phyloP scores from a whole-genome alignment of 2,329 filamentous ascomycete species.

The Ophiostoma populinum region DNA sequence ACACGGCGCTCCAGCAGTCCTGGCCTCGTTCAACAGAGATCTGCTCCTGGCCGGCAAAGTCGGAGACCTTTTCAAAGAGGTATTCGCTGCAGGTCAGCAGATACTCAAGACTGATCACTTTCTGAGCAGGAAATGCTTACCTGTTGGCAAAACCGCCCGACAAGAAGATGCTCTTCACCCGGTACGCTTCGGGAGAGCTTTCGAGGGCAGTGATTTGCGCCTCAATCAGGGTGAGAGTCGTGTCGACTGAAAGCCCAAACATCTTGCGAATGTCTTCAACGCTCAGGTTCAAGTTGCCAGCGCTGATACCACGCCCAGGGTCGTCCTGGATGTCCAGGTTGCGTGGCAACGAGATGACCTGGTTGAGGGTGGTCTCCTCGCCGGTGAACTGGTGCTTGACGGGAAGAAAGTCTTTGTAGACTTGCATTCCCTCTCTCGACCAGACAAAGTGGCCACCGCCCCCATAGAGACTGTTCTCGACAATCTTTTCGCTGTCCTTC shows the following conservation, averaged over 20 bases:
- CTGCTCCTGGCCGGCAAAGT: slow-evolving; percentile 8
- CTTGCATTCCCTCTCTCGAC: slow-evolving; percentile 12
- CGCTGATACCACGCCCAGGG: slow-evolving; percentile 9
- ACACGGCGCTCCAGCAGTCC: slow-evolving; percentile 14
- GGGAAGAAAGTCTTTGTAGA: slow-evolving; percentile 13
- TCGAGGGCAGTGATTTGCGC: slow-evolving; percentile 11
- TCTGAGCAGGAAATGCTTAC: background rate
- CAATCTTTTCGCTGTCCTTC: slow-evolving; percentile 12
- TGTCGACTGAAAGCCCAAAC: slow-evolving; percentile 13
- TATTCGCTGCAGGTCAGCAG: slow-evolving; percentile 9
- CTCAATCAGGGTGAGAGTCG: slow-evolving; percentile 12
- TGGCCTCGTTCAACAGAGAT: slow-evolving; percentile 13
- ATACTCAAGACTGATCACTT: too few relatives aligned
- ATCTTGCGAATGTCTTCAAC: slow-evolving; percentile 11
- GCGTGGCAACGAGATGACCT: slow-evolving; percentile 10
- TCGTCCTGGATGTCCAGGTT: slow-evolving; percentile 10
- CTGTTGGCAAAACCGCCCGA: slow-evolving; percentile 14
- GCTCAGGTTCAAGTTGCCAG: slow-evolving; percentile 9
- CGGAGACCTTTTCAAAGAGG: slow-evolving; percentile 10
- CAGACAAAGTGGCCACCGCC: slow-evolving; percentile 14
- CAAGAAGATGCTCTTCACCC: slow-evolving; percentile 14
- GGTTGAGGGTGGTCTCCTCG: slow-evolving; percentile 6
- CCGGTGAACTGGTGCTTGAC: slow-evolving; percentile 15
- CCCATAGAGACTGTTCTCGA: slow-evolving; percentile 8
- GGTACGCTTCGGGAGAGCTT: slow-evolving; percentile 6